phyloP scores from a whole-genome alignment of 192 early-diverging fungal genomes.

The Coemansia guatemalensis region DNA sequence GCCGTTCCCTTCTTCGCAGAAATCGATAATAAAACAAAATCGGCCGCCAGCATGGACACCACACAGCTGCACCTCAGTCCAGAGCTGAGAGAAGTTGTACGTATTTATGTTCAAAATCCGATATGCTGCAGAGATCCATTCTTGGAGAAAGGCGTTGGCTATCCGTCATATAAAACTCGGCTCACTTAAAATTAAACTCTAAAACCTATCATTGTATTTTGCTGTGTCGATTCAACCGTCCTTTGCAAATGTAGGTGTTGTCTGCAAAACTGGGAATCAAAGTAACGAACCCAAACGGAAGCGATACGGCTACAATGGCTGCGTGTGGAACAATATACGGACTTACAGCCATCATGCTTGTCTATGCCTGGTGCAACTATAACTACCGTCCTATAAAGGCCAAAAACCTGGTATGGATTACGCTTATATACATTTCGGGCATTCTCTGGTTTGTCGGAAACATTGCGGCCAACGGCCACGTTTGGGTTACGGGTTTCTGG shows the following conservation, averaged over 20 bases:
- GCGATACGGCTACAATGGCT: constrained; percentile 22
- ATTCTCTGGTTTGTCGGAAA: constrained; percentile 49
- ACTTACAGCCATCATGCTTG: constrained; percentile 26
- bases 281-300: constrained; percentile 1
- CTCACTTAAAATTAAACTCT: no score
- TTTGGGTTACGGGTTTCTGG: constrained; percentile 20
- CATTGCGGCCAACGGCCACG: constrained; percentile 38
- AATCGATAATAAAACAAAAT: no score
- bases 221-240: neutral
- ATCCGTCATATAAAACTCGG: no score
- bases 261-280: constrained; percentile 3
- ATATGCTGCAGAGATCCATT: no score
- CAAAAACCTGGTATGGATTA: constrained; percentile 36
- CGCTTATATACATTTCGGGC: constrained; percentile 30
- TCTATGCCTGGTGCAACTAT: constrained; percentile 41
- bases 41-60: no score
- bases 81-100: no score
- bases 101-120: no score
- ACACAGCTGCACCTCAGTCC: no score
- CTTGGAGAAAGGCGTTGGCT: no score
- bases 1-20: no score
- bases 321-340: constrained; percentile 21
- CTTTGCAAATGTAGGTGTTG: neutral
- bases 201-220: no score
- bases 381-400: constrained; percentile 42